A percentile compares a stretch with the other conserved stretches of the same genome.
These are phyloP conservation scores for Boletus pseudo-olivaceus DNA, from an alignment of 768 basidiomycete species.

Conservation along the genomic window DNA sequence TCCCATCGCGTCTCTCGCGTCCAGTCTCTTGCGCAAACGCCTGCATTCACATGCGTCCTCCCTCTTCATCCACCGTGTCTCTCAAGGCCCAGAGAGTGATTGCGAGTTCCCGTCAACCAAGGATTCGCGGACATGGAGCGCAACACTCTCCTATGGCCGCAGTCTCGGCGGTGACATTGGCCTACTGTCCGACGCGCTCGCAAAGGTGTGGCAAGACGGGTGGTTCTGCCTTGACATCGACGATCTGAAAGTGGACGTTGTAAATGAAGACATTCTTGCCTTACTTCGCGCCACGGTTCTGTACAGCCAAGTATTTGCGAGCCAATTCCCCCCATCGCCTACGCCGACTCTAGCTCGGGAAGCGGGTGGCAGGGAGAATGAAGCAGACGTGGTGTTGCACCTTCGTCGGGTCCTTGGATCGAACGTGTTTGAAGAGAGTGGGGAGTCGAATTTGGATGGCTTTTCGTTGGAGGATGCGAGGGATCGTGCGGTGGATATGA, in stretches of 20 bases:
- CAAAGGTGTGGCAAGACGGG: slow-evolving; percentile 50
- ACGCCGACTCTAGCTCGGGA: slow-evolving; percentile 52
- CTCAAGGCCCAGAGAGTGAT: slow-evolving; percentile 18
- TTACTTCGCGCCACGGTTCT: slow-evolving; percentile 59
- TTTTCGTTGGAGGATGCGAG: slow-evolving; percentile 67
- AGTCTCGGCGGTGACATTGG: slow-evolving; percentile 60
- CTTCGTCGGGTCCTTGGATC: slow-evolving; percentile 57
- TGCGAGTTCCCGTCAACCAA: slow-evolving; percentile 19
- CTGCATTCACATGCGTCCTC: slow-evolving; percentile 49
- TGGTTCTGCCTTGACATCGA: slow-evolving; percentile 28
- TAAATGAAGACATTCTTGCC: slow-evolving; percentile 46
- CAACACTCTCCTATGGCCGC: slow-evolving; percentile 55
- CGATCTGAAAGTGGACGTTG: slow-evolving; percentile 28
- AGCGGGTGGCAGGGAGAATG: background rate
- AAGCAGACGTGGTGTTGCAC: slow-evolving; percentile 38
- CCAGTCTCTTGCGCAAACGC: slow-evolving; percentile 46
- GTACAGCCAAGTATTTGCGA: slow-evolving; percentile 57
- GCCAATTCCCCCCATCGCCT: slow-evolving; percentile 47
- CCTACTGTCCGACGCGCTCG: slow-evolving; percentile 52
- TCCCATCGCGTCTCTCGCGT: slow-evolving; percentile 51
- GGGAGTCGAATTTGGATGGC: slow-evolving; percentile 17
- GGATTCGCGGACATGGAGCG: slow-evolving; percentile 38
- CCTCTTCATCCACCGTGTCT: slow-evolving; percentile 51
- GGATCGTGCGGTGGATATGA: slow-evolving; percentile 72
- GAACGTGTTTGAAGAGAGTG: slow-evolving; percentile 40